phyloP scores from a whole-genome alignment of 73 alveolate genomes.

The Paramecium octaurelia region DNA sequence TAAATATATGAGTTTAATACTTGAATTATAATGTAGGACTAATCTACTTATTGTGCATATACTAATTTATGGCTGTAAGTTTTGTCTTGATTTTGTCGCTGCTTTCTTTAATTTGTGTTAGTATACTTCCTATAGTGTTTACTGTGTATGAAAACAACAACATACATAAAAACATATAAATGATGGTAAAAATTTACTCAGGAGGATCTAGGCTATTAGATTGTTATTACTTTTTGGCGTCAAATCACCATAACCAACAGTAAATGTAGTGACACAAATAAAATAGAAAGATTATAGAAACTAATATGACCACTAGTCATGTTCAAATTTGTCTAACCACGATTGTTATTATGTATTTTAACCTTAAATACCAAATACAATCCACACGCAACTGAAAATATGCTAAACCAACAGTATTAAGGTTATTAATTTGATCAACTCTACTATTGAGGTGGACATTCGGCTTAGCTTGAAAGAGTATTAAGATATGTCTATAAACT shows the following conservation, averaged over 20 bases:
- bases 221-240: neutral
- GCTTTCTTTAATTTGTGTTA: neutral
- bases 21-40: neutral
- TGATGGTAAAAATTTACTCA: slow-evolving; percentile 13
- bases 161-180: slow-evolving; percentile 21
- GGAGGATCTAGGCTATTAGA: neutral
- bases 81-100: neutral
- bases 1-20: neutral
- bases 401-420: slow-evolving; percentile 17
- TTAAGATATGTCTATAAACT: neutral
- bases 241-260: slow-evolving; percentile 62
- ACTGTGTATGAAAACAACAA: slow-evolving; percentile 3
- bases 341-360: neutral
- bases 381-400: slow-evolving; percentile 32
- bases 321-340: neutral
- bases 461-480: neutral
- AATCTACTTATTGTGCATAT: neutral
- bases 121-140: slow-evolving; percentile 7
- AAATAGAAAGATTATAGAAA: slow-evolving; percentile 44
- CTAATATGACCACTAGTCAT: neutral
- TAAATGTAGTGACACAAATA: slow-evolving; percentile 49
- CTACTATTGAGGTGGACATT: neutral
- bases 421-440: neutral
- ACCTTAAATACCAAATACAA: neutral
- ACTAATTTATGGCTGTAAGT: neutral